These are phyloP conservation scores for Zoysia pacifica DNA, from an alignment of 176 grass and related monocot genomes.

Conservation along the genomic window DNA sequence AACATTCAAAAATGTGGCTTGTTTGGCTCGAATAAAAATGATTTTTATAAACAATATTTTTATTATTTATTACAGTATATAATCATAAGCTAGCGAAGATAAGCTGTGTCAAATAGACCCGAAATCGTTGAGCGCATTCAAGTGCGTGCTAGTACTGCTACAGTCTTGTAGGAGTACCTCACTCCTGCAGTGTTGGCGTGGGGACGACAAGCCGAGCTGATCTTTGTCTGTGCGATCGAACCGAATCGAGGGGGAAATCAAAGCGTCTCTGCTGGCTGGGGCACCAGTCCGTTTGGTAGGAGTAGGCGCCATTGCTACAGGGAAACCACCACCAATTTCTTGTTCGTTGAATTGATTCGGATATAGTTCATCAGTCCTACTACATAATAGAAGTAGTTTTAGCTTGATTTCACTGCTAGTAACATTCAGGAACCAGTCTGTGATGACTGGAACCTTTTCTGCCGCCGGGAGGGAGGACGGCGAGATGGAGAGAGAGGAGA, in stretches of 20 bases:
- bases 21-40: no score
- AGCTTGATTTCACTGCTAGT: no score
- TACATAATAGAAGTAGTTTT: no score
- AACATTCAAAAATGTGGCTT: no score
- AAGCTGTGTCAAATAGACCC: no score
- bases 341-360: no score
- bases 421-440: neutral
- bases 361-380: no score
- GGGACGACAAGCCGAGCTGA: constrained; percentile 16
- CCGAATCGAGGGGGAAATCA: neutral
- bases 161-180: no score
- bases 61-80: no score
- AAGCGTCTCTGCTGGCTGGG: constrained; percentile 3
- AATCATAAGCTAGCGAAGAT: no score
- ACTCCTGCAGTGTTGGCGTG: neutral
- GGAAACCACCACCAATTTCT: neutral
- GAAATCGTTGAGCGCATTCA: constrained; percentile 15
- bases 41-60: no score
- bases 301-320: constrained; percentile 2
- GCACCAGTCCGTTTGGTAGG: neutral
- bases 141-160: neutral
- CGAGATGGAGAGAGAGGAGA: neutral
- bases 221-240: neutral
- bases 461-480: neutral
- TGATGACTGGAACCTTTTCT: constrained; percentile 40